Conservation (phyloP, 169 alveolate species). For the Theileria equi region DNA sequence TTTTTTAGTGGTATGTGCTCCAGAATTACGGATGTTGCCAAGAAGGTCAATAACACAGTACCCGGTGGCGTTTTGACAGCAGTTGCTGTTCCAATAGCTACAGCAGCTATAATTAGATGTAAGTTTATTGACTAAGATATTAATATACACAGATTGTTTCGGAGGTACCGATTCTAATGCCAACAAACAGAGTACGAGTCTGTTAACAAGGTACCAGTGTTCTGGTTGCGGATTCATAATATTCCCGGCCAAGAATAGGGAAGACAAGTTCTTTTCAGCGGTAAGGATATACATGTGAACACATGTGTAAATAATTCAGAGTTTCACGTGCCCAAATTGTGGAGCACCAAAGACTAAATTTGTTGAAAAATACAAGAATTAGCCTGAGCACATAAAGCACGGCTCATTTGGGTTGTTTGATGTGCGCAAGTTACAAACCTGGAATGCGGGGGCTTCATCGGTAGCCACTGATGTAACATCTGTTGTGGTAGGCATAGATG, state of each 20-base stretch:
- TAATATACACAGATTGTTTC: too few species aligned
- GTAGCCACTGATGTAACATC: conserved; percentile 55
- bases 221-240: conserved; percentile 70
- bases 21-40: conserved; percentile 1
- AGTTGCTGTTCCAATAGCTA: conserved; percentile 51
- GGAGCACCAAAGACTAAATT: conserved; percentile 56
- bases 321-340: conserved; percentile 66
- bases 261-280: conserved; percentile 67
- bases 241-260: conserved; percentile 76
- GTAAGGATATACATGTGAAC: conserved; percentile 40
- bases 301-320: conserved; percentile 7
- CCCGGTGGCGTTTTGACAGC: conserved; percentile 61
- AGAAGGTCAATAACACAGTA: conserved; percentile 32
- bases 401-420: conserved; percentile 68
- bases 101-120: not conserved
- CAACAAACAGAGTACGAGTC: too few species aligned
- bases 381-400: conserved; percentile 76
- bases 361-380: conserved; percentile 32
- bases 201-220: conserved; percentile 69
- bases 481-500: conserved; percentile 35
- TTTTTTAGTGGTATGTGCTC: not conserved
- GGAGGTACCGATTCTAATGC: too few species aligned
- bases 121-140: not conserved
- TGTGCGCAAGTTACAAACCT: conserved; percentile 43
- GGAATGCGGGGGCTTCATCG: conserved; percentile 37